Percentiles rank a stretch among this genome's conserved stretches.
These are phyloP conservation scores for Selaginella moellendorffii DNA, from an alignment of 75 land plant genomes.

Conservation along the genomic window DNA sequence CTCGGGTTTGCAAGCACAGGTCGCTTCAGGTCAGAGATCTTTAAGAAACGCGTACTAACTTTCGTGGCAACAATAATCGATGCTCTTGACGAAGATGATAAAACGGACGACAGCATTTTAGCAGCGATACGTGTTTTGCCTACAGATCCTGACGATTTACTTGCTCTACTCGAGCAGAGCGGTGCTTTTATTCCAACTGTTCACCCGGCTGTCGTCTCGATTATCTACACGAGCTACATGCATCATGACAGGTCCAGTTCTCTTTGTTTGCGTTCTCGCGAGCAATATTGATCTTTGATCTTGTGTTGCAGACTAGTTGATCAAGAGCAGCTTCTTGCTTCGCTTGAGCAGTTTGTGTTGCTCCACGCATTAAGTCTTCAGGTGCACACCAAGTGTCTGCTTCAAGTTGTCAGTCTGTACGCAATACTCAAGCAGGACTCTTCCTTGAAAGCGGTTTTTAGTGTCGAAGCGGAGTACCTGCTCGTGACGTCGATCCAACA, in stretches of 20 bases:
- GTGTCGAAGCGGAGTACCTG: conserved; percentile 58
- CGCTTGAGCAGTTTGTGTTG: conserved; percentile 65
- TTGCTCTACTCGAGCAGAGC: conserved; percentile 53
- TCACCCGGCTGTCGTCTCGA: conserved; percentile 48
- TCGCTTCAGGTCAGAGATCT: conserved; percentile 35
- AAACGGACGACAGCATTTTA: conserved; percentile 33
- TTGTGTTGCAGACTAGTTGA: conserved; percentile 56
- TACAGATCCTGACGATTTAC: conserved; percentile 52
- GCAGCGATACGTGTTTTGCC: conserved; percentile 36
- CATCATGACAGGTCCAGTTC: conserved; percentile 56
- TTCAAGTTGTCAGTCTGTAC: conserved; percentile 44
- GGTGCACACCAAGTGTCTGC: conserved; percentile 13
- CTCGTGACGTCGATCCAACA: conserved; percentile 32
- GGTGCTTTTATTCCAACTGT: conserved; percentile 24
- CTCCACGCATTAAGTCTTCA: conserved; percentile 21
- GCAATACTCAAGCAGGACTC: conserved; percentile 26
- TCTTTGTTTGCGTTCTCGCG: neutral
- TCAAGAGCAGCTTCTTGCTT: conserved; percentile 46
- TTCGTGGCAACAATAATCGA: conserved; percentile 48
- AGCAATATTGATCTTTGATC: neutral
- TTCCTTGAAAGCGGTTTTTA: conserved; percentile 17
- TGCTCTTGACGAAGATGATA: conserved; percentile 31
- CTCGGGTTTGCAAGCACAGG: conserved; percentile 51
- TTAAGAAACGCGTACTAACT: conserved; percentile 39
- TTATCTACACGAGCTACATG: conserved; percentile 38